Base-by-base conservation (phyloP, 257 asterid genomes). In the Perilla frutescens region DNA sequence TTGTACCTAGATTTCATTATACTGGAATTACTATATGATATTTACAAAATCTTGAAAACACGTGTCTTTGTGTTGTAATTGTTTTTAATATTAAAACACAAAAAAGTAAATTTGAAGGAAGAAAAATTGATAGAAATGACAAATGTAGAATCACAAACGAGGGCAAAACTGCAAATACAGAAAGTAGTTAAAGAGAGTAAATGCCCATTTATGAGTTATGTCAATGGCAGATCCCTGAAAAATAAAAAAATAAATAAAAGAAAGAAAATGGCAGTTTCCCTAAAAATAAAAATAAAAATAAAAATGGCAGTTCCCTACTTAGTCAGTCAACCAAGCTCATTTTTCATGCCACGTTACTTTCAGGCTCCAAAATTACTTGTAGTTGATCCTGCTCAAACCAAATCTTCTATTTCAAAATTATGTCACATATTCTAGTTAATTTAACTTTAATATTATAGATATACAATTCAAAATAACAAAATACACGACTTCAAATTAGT, bases 291-390 rank as follows among this genome's bases (percentile, higher is more conserved):
- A 29, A 8, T 2, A 62, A 8, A 5, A 13, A 68, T 29, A 39
- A 20, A 45, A 45, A 50, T 13, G 54, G 4, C 71, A 39, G 65
- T 72, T 50, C 72, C 78, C 58, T 29, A 58, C 71, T 8, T 79
- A 78, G 74, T 71, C 72, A 67, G 58, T 50, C 57, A 59, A 45
- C 34, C 6, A 69, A 54, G 70, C 54, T 39, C 60, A 68, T 63
- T 63, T 49, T 34, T 45, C 13, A 47, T 47, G 78, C 56, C 70
- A 73, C 70, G 79, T 81, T 75, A 51, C 84, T 79, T 65, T 84
- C 84, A 62, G 31, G 15, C 41, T 7, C 66, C 12, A 40, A 61
- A 59, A 36, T 7, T 5, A 60, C 4, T 5, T 8, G 15, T 44
- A 8, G 10, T 1, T 44, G 7, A 41, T 4, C 26, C 26, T 20